Evolutionary conservation across 1,139 yeast species (phyloP).

Genomic region (Sugiyamaella japonica): DNA sequence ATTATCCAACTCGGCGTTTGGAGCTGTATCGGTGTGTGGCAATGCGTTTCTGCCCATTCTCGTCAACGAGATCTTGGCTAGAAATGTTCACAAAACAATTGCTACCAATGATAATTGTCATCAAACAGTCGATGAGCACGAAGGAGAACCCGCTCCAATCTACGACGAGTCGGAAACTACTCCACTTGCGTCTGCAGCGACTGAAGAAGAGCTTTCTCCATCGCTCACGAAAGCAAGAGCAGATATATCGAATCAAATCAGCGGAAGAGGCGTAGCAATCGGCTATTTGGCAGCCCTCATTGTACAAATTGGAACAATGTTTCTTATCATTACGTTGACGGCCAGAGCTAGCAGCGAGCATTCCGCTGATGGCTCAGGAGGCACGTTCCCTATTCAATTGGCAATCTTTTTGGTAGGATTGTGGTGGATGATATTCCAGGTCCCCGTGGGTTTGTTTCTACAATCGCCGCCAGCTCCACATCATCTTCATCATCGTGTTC

Average conservation of each 20-base stretch:
- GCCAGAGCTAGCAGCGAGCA: slow-evolving; percentile 35
- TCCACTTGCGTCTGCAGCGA: background rate
- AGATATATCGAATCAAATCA: slow-evolving; percentile 40
- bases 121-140: no score
- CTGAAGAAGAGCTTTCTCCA: background rate
- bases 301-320: slow-evolving; percentile 58
- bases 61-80: slow-evolving; percentile 38
- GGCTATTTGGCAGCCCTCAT: slow-evolving; percentile 65
- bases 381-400: slow-evolving; percentile 49
- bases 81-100: background rate
- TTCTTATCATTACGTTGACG: slow-evolving; percentile 43
- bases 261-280: slow-evolving; percentile 65
- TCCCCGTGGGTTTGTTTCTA: slow-evolving; percentile 53
- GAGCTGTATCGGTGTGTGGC: slow-evolving; percentile 75
- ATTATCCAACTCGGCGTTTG: slow-evolving; percentile 63
- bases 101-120: slow-evolving; percentile 17
- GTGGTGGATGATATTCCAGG: slow-evolving; percentile 71
- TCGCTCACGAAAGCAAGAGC: slow-evolving; percentile 16
- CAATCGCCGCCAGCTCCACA: slow-evolving; percentile 47
- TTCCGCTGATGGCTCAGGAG: slow-evolving; percentile 32
- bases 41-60: slow-evolving; percentile 64
- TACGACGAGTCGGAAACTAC: slow-evolving; percentile 11
- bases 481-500: slow-evolving; percentile 28
- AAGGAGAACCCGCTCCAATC: background rate
- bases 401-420: slow-evolving; percentile 61